Conservation (phyloP, 129 eudicot species). For the Silybum marianum region DNA sequence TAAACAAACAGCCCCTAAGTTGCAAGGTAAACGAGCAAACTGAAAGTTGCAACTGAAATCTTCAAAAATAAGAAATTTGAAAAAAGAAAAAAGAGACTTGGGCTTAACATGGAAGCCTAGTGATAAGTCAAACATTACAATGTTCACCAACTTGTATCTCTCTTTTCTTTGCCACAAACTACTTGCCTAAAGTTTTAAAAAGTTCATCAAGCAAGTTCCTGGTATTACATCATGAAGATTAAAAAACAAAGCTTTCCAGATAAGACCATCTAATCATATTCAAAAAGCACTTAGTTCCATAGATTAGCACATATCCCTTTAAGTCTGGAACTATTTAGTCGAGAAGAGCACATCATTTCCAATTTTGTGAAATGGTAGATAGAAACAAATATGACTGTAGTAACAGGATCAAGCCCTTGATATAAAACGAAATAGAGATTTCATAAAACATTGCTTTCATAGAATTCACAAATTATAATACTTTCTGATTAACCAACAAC, state of each 20-base stretch:
- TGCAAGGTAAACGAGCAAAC: too few species aligned
- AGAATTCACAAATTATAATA: neutral
- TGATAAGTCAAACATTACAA: neutral
- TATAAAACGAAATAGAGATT: neutral
- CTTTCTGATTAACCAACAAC: neutral
- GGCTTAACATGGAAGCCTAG: neutral
- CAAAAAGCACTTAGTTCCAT: neutral
- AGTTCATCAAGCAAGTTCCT: neutral
- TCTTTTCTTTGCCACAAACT: neutral
- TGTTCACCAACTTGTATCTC: neutral
- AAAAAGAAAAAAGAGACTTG: neutral
- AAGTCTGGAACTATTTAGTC: neutral
- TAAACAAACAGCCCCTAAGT: too few species aligned
- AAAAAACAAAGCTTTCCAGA: neutral
- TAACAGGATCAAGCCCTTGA: neutral
- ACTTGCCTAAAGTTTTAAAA: neutral
- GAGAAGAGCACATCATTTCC: neutral
- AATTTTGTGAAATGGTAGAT: neutral
- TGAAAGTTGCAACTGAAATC: neutral
- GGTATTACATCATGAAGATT: neutral
- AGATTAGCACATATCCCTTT: neutral
- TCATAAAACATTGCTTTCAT: neutral
- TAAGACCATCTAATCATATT: neutral
- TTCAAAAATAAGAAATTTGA: too few species aligned
- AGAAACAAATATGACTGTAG: neutral